These are phyloP conservation scores for Chalciporus sphaerocephalus DNA, from an alignment of 768 basidiomycete genomes.

Conservation along the genomic window DNA sequence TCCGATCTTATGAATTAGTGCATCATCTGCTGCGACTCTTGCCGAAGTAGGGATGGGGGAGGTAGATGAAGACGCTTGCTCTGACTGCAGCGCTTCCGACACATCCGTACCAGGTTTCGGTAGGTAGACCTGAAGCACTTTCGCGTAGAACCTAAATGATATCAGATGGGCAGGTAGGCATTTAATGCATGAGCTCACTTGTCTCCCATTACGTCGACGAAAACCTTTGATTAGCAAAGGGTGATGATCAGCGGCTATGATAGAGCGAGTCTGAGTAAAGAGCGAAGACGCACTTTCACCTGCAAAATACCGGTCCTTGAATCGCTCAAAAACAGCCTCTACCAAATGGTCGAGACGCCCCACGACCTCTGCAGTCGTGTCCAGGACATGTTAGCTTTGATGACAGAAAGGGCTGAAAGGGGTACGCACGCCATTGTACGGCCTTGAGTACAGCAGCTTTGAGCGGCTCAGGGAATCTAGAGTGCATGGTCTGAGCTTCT, in stretches of 20 bases:
- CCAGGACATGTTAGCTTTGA: conserved; percentile 11
- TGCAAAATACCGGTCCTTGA: conserved; percentile 91
- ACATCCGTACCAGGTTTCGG: conserved; percentile 48
- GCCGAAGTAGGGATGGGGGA: conserved; percentile 40
- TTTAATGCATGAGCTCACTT: conserved; percentile 50
- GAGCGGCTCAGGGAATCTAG: conserved; percentile 87
- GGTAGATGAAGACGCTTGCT: conserved; percentile 39
- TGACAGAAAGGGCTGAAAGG: conserved; percentile 16
- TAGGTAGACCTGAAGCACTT: conserved; percentile 73
- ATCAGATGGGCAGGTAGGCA: conserved; percentile 14
- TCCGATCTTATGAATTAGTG: conserved; percentile 62
- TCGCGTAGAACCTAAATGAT: conserved; percentile 67
- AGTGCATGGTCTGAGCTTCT: conserved; percentile 86
- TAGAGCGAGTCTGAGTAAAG: neutral
- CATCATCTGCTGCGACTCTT: conserved; percentile 46
- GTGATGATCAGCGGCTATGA: conserved; percentile 14
- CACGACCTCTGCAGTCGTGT: conserved; percentile 72
- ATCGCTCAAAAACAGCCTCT: conserved; percentile 92
- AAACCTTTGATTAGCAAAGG: conserved; percentile 54
- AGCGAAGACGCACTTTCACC: conserved; percentile 70
- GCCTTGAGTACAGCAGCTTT: conserved; percentile 88
- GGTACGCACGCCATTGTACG: conserved; percentile 92
- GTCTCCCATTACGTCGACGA: conserved; percentile 82
- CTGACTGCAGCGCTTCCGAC: conserved; percentile 32
- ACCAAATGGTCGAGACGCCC: conserved; percentile 93